Conservation (phyloP, 371 early-diverging fungal genomes). For the Actinomucor elegans region DNA sequence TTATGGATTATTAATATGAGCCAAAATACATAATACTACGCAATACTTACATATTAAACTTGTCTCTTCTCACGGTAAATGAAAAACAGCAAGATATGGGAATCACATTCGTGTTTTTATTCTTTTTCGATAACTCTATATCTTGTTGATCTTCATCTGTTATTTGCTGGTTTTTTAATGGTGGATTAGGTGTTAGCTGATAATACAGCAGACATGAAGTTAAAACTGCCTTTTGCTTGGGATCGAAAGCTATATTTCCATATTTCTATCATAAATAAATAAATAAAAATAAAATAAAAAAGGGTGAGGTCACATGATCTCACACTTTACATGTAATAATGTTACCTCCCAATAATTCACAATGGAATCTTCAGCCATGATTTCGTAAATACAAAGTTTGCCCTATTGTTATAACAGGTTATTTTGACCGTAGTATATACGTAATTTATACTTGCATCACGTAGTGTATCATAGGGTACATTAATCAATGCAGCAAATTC, state of each 20-base stretch:
- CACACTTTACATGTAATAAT: background rate
- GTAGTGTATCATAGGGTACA: slow-evolving; percentile 73
- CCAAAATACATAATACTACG: background rate
- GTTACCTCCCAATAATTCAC: slow-evolving; percentile 81
- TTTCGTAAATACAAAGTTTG: slow-evolving; percentile 81
- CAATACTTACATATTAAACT: slow-evolving; percentile 66
- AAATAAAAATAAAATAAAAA: slow-evolving; percentile 13
- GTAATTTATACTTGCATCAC: slow-evolving; percentile 54
- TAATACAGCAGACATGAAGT: slow-evolving; percentile 69
- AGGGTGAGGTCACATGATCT: slow-evolving; percentile 4
- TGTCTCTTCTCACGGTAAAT: slow-evolving; percentile 86
- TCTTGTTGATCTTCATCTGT: background rate
- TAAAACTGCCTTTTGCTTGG: slow-evolving; percentile 87
- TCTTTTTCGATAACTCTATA: slow-evolving; percentile 29
- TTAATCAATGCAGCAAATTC: slow-evolving; percentile 90
- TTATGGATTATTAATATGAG: background rate
- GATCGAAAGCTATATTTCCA: slow-evolving; percentile 90
- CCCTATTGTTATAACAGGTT: slow-evolving; percentile 34
- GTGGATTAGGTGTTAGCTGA: too few species aligned
- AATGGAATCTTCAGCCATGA: slow-evolving; percentile 84
- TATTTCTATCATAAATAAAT: too few species aligned
- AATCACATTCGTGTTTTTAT: slow-evolving; percentile 30
- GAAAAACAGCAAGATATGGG: slow-evolving; percentile 80
- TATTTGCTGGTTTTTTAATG: too few species aligned
- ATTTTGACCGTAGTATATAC: background rate